A percentile compares a stretch with the other conserved stretches of the same genome.
Conservation (phyloP, 176 grass and related monocot species). For the Musa beccarii region DNA sequence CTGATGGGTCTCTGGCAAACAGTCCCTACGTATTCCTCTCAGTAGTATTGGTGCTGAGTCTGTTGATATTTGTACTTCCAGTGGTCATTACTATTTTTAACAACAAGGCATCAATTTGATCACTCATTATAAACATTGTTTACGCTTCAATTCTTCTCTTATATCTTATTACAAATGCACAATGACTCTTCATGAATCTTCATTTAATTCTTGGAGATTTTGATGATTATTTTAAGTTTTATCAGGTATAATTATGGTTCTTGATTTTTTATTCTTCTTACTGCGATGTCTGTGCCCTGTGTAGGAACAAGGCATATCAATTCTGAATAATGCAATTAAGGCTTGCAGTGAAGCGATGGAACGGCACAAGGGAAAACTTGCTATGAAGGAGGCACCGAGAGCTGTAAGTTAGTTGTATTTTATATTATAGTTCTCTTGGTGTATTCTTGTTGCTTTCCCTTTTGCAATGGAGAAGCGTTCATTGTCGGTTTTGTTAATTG, state of each 20-base stretch:
- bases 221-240: background rate
- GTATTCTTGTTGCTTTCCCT: background rate
- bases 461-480: background rate
- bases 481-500: background rate
- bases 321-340: slow-evolving; percentile 74
- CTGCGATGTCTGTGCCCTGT: background rate
- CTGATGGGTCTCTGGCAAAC: background rate
- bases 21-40: too few relatives aligned
- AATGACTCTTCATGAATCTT: background rate
- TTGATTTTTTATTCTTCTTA: background rate
- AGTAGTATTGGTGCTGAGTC: background rate
- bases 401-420: slow-evolving; percentile 71
- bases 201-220: background rate
- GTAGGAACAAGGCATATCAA: slow-evolving; percentile 70
- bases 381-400: slow-evolving; percentile 84
- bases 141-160: background rate
- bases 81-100: background rate
- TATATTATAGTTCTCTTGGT: background rate
- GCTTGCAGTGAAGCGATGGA: slow-evolving; percentile 69
- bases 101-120: background rate
- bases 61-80: background rate
- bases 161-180: too few relatives aligned
- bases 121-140: background rate
- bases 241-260: background rate
- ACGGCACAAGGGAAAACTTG: slow-evolving; percentile 61